Percentiles rank a stretch among this genome's conserved stretches.
Evolutionary conservation across 257 asterid species (phyloP).

Genomic region (Solanum sitiens): DNA sequence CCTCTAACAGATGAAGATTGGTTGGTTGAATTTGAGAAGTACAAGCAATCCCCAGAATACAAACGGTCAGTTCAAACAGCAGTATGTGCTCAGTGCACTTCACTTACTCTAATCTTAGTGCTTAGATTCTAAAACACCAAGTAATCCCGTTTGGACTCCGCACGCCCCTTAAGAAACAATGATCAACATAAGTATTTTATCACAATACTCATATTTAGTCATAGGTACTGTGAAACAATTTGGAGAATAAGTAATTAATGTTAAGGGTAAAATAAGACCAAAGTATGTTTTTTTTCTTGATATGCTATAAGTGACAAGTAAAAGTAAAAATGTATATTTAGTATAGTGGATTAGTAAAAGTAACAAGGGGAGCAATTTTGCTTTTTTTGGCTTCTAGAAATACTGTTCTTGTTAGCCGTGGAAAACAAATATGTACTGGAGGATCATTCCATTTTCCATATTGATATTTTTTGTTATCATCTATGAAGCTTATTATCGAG

Average conservation of each 20-base stretch:
- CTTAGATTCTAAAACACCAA: not conserved
- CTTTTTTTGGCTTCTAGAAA: not conserved
- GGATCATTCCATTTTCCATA: not conserved
- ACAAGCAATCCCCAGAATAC: constrained; percentile 91
- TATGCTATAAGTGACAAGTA: too few relatives aligned
- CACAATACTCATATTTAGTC: too few relatives aligned
- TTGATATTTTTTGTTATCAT: not conserved
- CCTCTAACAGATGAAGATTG: constrained; percentile 83
- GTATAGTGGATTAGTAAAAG: too few relatives aligned
- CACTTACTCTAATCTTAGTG: not conserved
- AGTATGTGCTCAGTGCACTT: not conserved
- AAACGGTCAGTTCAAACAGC: constrained; percentile 41
- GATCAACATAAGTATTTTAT: too few relatives aligned
- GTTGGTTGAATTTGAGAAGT: constrained; percentile 78
- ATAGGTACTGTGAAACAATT: too few relatives aligned
- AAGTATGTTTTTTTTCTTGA: too few relatives aligned
- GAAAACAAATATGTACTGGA: not conserved
- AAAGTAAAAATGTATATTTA: too few relatives aligned
- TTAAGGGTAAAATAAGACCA: too few relatives aligned
- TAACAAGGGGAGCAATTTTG: too few relatives aligned
- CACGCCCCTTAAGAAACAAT: too few relatives aligned
- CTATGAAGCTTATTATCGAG: not conserved
- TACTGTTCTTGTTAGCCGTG: not conserved
- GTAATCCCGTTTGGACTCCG: too few relatives aligned
- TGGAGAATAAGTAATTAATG: too few relatives aligned